Conservation (phyloP, 1,284 basidiomycete genomes). For the Cutaneotrichosporon dermatis region DNA sequence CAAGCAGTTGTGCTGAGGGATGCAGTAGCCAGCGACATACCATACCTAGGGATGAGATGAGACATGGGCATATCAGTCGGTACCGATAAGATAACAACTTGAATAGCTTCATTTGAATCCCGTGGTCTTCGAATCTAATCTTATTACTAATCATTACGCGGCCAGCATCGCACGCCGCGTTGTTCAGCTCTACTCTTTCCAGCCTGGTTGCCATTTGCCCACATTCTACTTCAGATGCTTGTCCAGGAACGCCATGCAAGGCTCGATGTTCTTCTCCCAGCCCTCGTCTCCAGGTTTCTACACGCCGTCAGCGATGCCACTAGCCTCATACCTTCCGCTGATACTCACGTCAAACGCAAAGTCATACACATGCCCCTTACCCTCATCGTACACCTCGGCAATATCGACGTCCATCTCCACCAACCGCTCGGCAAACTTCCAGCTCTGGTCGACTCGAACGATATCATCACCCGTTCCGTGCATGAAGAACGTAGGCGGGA, state of each 20-base stretch:
- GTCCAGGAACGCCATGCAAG: slow-evolving; percentile 25
- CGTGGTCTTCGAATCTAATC: too few relatives aligned
- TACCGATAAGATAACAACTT: too few relatives aligned
- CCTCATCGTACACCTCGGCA: slow-evolving; percentile 16
- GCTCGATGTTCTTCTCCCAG: slow-evolving; percentile 27
- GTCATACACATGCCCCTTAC: slow-evolving; percentile 26
- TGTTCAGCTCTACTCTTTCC: too few relatives aligned
- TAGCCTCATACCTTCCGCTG: neutral
- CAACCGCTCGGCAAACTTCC: slow-evolving; percentile 18
- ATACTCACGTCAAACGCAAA: slow-evolving; percentile 24
- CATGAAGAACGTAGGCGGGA: slow-evolving; percentile 31
- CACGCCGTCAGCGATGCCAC: neutral
- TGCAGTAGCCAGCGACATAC: too few relatives aligned
- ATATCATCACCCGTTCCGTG: slow-evolving; percentile 26
- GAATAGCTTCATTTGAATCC: too few relatives aligned
- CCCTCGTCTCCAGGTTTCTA: slow-evolving; percentile 24
- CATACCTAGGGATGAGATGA: too few relatives aligned
- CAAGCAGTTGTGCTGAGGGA: too few relatives aligned
- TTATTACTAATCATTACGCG: too few relatives aligned
- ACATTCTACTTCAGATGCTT: slow-evolving; percentile 8
- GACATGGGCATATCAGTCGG: too few relatives aligned
- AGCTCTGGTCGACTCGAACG: slow-evolving; percentile 22
- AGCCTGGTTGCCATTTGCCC: too few relatives aligned
- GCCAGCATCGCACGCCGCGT: too few relatives aligned
- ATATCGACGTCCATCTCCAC: slow-evolving; percentile 16